phyloP scores from a whole-genome alignment of 495 filamentous ascomycete species.

The Neurospora africana region DNA sequence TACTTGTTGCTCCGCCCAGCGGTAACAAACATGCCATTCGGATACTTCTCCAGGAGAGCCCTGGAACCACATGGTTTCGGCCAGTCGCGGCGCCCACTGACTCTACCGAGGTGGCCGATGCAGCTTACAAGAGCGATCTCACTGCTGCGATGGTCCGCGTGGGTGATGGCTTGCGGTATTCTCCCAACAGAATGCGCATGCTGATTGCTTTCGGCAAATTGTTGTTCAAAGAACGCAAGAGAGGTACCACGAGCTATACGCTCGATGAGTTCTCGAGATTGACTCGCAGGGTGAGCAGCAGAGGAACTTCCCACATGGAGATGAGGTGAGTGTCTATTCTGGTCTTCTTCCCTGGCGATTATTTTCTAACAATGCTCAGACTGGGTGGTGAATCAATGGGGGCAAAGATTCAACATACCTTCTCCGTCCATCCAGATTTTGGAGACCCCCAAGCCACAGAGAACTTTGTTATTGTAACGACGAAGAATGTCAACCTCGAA shows the following conservation, averaged over 20 bases:
- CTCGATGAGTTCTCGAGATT: constrained; percentile 43
- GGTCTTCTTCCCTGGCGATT: too few relatives aligned
- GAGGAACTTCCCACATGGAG: constrained; percentile 25
- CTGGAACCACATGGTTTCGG: constrained; percentile 4
- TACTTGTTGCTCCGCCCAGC: constrained; percentile 7
- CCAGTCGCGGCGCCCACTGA: neutral
- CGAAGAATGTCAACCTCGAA: constrained; percentile 14
- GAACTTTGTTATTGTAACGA: constrained; percentile 7
- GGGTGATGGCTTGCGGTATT: neutral
- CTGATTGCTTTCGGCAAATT: constrained; percentile 48
- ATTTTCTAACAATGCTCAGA: neutral
- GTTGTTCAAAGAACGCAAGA: constrained; percentile 35
- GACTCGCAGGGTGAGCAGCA: constrained; percentile 20
- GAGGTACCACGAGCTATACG: constrained; percentile 23
- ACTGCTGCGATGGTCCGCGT: neutral
- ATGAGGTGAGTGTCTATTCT: constrained; percentile 19
- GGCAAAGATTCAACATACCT: neutral
- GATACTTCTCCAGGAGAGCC: neutral
- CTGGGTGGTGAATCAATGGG: neutral
- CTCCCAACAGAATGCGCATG: constrained; percentile 29
- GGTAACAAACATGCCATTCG: neutral
- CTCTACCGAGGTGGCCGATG: neutral
- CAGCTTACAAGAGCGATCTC: constrained; percentile 7
- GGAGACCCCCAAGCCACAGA: neutral
- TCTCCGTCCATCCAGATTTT: neutral